phyloP scores from a whole-genome alignment of 202 grass and related monocot genomes.

The Dendrocalamus latiflorus region DNA sequence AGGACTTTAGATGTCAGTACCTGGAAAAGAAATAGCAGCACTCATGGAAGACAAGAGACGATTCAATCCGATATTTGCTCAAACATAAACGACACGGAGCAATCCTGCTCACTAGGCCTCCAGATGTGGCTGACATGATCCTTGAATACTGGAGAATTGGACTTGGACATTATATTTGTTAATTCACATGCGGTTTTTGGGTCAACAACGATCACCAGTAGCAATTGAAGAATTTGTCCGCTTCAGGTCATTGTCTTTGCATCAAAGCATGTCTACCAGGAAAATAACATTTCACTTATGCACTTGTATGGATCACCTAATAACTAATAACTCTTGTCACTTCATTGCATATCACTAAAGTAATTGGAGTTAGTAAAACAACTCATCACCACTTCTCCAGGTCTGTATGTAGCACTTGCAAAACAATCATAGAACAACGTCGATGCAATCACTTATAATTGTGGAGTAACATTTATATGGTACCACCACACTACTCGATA shows the following conservation, averaged over 20 bases:
- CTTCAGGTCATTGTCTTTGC: neutral
- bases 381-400: neutral
- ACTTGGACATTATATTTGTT: constrained; percentile 8
- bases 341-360: neutral
- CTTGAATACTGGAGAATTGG: neutral
- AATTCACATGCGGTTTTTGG: constrained; percentile 4
- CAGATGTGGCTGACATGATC: constrained; percentile 5
- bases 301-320: neutral
- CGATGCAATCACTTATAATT: neutral
- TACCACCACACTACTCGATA: neutral
- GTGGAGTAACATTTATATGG: neutral
- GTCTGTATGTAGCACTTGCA: neutral
- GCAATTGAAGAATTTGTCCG: neutral
- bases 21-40: constrained; percentile 19
- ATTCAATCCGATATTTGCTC: constrained; percentile 1
- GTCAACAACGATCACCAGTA: constrained; percentile 9
- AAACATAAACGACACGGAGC: constrained; percentile 3
- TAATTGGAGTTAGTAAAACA: neutral
- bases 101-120: neutral
- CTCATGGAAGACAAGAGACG: constrained; percentile 14
- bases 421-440: neutral
- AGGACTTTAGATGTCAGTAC: constrained; percentile 34
- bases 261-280: constrained; percentile 9
- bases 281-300: constrained; percentile 19
- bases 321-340: neutral